phyloP scores from a whole-genome alignment of 2,329 filamentous ascomycete species.

The Calonectria hawksworthii region DNA sequence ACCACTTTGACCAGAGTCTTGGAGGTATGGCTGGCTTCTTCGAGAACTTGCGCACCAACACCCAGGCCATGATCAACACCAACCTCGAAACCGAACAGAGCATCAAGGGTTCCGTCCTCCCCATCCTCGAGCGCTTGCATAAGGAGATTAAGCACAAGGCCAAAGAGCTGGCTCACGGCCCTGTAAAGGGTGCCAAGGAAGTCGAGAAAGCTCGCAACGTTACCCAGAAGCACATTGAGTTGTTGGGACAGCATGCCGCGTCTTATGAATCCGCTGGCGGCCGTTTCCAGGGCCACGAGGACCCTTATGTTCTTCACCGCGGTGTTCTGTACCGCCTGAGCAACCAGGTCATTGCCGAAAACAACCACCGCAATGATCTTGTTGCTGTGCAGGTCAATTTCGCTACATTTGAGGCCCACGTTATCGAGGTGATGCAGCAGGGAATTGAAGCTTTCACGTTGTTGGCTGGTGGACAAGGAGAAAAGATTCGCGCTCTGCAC shows the following conservation, averaged over 20 bases:
- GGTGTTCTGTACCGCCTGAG: constrained; percentile 86
- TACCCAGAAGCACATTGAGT: constrained; percentile 97
- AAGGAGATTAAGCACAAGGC: constrained; percentile 97
- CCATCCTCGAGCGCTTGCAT: constrained; percentile 90
- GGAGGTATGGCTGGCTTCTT: constrained; percentile 92
- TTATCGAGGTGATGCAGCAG: constrained; percentile 86
- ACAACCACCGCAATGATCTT: constrained; percentile 94
- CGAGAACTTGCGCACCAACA: constrained; percentile 94
- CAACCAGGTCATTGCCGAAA: constrained; percentile 94
- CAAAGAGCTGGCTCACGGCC: constrained; percentile 88
- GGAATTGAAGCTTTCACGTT: constrained; percentile 87
- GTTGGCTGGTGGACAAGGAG: constrained; percentile 83
- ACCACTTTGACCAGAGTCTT: constrained; percentile 93
- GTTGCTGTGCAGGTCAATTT: constrained; percentile 94
- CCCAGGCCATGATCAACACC: constrained; percentile 89
- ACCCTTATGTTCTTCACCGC: constrained; percentile 90
- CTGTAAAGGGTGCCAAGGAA: constrained; percentile 87
- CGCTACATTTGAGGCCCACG: constrained; percentile 86
- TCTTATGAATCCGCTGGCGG: constrained; percentile 82
- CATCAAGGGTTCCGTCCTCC: constrained; percentile 87
- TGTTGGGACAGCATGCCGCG: constrained; percentile 88
- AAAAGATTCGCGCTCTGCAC: constrained; percentile 86
- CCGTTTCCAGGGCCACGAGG: constrained; percentile 78
- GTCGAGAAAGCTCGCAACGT: constrained; percentile 89
- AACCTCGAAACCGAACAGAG: constrained; percentile 93